Evolutionary conservation across 2,329 filamentous ascomycete species (phyloP).

Genomic region (Cytospora chrysosperma): DNA sequence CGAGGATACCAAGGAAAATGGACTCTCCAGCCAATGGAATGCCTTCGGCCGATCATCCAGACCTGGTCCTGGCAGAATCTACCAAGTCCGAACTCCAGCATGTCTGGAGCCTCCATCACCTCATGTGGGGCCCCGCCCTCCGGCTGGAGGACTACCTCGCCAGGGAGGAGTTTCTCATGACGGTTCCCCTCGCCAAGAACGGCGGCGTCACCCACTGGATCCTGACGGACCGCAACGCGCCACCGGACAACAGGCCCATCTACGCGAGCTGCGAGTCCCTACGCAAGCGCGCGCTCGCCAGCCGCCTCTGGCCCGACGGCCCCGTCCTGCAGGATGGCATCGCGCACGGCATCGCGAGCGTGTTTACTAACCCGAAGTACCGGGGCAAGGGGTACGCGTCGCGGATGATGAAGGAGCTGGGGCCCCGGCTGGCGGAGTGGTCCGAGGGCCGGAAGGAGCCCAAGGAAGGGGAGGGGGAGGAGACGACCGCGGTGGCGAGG

Average conservation of each 20-base stretch:
- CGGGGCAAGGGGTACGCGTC: slow-evolving; percentile 74
- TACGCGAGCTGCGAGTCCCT: slow-evolving; percentile 65
- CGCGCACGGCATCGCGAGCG: slow-evolving; percentile 74
- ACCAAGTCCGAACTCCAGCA: slow-evolving; percentile 53
- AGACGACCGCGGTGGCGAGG: slow-evolving; percentile 33
- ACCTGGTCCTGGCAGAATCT: slow-evolving; percentile 53
- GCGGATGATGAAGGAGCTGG: slow-evolving; percentile 70
- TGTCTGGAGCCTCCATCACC: slow-evolving; percentile 56
- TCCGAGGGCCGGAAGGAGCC: slow-evolving; percentile 12
- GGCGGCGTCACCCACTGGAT: slow-evolving; percentile 65
- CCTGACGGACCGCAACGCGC: slow-evolving; percentile 48
- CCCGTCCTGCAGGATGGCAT: slow-evolving; percentile 51
- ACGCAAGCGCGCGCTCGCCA: slow-evolving; percentile 56
- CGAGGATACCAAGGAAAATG: slow-evolving; percentile 32
- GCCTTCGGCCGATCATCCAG: slow-evolving; percentile 35
- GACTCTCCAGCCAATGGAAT: slow-evolving; percentile 34
- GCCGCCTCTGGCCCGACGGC: slow-evolving; percentile 35
- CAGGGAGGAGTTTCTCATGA: slow-evolving; percentile 58
- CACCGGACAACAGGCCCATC: slow-evolving; percentile 48
- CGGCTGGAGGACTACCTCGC: slow-evolving; percentile 54
- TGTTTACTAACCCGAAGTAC: slow-evolving; percentile 69
- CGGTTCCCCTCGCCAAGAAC: slow-evolving; percentile 56
- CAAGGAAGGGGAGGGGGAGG: slow-evolving; percentile 21
- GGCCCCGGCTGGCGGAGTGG: slow-evolving; percentile 40
- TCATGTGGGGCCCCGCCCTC: slow-evolving; percentile 60